Evolutionary conservation across 2,329 filamentous ascomycete species (phyloP), one percentile per base, ranked within the genome.

Genomic region (Beauveria rudraprayagi): DNA sequence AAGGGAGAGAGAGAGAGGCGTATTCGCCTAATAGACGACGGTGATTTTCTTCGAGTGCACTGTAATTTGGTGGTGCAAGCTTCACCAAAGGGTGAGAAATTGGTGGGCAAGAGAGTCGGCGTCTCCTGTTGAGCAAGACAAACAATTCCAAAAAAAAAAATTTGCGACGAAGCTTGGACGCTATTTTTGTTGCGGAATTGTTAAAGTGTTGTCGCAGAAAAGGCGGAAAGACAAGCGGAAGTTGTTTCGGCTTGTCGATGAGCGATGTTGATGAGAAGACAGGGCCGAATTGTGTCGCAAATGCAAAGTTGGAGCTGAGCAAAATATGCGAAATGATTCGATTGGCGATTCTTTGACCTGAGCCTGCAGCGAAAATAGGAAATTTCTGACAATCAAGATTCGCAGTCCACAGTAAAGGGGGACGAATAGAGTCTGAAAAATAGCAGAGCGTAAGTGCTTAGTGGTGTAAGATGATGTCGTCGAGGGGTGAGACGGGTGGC

Each of bases 381-480:
- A 34, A 28, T 30, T 30, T 30, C 28, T 10, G 28, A 10, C 28
- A 46, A 56, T n/a, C 37, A 28, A 26, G 16, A 17, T 47, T 57
- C 55, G 55, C 55, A 48, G 44, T 57, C 55, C 44, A 40, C 44
- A 50, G 22, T 50, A 5, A 50, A 48, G 55, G 55, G 55, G 19
- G 55, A 46, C 24, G 46, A 44, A 30, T n/a, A n/a, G 44, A 58
- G 56, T 51, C 56, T 48, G 43, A 47, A 50, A 34, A 51, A 30
- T 2, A 11, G 56, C 46, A 43, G 22, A 7, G 22, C 26, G 56
- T 52, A 52, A 59, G 46, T 52, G 34, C 56, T 59, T 51, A 52
- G 56, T 59, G 40, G 28, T 53, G 48, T 60, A 52, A 60, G 47
- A 53, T 60, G 48, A 60, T 60, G 56, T 46, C 56, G 56, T 60